A percentile compares a stretch with the other conserved stretches of the same genome.
These are phyloP conservation scores for Fusarium azukiicola DNA, from an alignment of 2,329 filamentous ascomycete genomes.

Conservation along the genomic window DNA sequence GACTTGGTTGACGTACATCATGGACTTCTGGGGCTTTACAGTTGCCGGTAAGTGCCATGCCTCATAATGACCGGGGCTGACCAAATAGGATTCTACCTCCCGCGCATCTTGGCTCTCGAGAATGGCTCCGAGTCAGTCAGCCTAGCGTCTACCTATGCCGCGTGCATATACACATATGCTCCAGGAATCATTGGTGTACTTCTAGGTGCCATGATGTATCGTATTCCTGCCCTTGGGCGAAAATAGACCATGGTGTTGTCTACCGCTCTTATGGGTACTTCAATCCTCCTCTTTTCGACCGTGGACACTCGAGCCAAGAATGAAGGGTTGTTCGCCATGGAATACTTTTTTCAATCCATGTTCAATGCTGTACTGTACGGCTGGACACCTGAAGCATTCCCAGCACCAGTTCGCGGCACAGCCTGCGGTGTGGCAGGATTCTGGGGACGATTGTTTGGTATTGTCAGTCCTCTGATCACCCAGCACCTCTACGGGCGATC, in stretches of 20 bases:
- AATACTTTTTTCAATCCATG: conserved; percentile 69
- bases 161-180: conserved; percentile 76
- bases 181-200: conserved; percentile 74
- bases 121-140: conserved; percentile 68
- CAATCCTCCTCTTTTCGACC: conserved; percentile 69
- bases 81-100: conserved; percentile 64
- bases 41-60: conserved; percentile 56
- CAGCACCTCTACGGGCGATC: conserved; percentile 64
- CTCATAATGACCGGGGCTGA: not conserved
- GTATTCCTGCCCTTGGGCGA: conserved; percentile 63
- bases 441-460: conserved; percentile 78
- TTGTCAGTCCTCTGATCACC: conserved; percentile 77
- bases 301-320: conserved; percentile 63
- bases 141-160: conserved; percentile 71
- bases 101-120: conserved; percentile 73
- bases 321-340: conserved; percentile 65
- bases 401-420: conserved; percentile 74
- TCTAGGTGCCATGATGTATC: conserved; percentile 67
- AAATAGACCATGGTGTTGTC: conserved; percentile 70
- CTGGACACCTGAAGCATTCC: conserved; percentile 79
- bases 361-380: conserved; percentile 63
- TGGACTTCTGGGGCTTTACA: conserved; percentile 65
- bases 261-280: conserved; percentile 67
- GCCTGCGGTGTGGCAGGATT: conserved; percentile 79
- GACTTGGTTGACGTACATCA: conserved; percentile 63